Percentiles rank a stretch among this genome's conserved stretches.
phyloP scores from a whole-genome alignment of 2,329 filamentous ascomycete genomes.

The Cladorrhinum sp. region DNA sequence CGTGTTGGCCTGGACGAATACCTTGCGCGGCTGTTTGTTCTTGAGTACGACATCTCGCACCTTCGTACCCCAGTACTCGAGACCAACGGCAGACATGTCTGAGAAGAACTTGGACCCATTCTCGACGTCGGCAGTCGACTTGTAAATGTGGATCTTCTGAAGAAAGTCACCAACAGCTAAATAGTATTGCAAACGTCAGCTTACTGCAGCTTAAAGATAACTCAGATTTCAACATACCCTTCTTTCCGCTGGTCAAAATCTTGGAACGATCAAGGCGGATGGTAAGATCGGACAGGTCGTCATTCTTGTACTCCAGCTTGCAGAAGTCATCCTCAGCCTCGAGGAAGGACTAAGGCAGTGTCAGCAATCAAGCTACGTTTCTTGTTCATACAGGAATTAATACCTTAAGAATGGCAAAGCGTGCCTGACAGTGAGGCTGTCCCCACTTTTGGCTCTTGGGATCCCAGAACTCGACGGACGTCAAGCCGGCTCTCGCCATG shows the following conservation, averaged over 20 bases:
- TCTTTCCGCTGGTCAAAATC: constrained; percentile 78
- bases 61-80: constrained; percentile 78
- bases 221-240: constrained; percentile 46
- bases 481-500: constrained; percentile 91
- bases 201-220: background rate
- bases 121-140: constrained; percentile 80
- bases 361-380: background rate
- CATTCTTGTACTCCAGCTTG: constrained; percentile 68
- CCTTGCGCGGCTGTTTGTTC: constrained; percentile 80
- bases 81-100: constrained; percentile 76
- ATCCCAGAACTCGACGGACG: constrained; percentile 91
- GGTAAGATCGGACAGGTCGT: constrained; percentile 75
- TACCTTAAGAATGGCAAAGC: constrained; percentile 76
- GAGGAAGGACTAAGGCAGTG: constrained; percentile 63
- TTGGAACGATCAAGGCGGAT: constrained; percentile 82
- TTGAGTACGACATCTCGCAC: constrained; percentile 72
- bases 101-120: constrained; percentile 77
- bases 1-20: constrained; percentile 94
- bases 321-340: constrained; percentile 85
- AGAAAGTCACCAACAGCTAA: constrained; percentile 83
- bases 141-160: constrained; percentile 90
- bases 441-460: constrained; percentile 89
- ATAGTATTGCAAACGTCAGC: constrained; percentile 5
- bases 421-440: constrained; percentile 86
- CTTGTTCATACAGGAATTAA: background rate